Evolutionary conservation across 192 early-diverging fungal genomes (phyloP).

Genomic region (Coemansia reversa): DNA sequence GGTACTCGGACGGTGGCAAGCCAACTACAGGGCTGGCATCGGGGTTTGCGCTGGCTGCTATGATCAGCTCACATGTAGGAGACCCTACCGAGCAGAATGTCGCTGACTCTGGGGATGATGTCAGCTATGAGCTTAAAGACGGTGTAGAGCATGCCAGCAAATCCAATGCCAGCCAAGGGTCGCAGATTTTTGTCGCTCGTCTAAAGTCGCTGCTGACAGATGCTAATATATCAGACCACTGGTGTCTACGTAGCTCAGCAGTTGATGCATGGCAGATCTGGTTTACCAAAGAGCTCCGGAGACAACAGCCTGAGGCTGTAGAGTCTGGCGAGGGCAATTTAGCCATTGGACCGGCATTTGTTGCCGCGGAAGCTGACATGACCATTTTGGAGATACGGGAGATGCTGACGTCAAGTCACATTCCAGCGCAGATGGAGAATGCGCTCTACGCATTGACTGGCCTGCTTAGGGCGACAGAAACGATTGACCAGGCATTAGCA

Average conservation of each 20-base stretch:
- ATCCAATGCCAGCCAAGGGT: background rate
- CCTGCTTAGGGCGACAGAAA: conserved; percentile 15
- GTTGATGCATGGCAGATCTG: conserved; percentile 34
- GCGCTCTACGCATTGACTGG: conserved; percentile 24
- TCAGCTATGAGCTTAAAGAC: background rate
- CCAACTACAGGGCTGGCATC: conserved; percentile 4
- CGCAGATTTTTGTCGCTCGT: conserved; percentile 5
- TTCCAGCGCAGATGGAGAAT: conserved; percentile 31
- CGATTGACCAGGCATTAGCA: conserved; percentile 14
- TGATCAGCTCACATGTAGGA: conserved; percentile 11
- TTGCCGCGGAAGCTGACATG: background rate
- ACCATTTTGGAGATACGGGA: conserved; percentile 4
- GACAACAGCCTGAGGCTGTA: background rate
- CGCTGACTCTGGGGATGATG: background rate
- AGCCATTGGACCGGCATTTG: background rate
- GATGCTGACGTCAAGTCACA: background rate
- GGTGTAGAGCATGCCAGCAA: background rate
- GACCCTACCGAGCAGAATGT: no score
- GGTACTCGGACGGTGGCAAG: conserved; percentile 5
- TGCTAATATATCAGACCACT: conserved; percentile 21
- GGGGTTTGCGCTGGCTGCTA: conserved; percentile 19
- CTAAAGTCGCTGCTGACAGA: conserved; percentile 19
- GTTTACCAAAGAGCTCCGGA: conserved; percentile 13
- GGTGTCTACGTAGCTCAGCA: conserved; percentile 29
- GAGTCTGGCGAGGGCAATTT: background rate